A percentile compares a stretch with the other conserved stretches of the same genome.
These are phyloP conservation scores for Arachnopeziza araneosa DNA, from an alignment of 2,329 filamentous ascomycete species.

Conservation along the genomic window DNA sequence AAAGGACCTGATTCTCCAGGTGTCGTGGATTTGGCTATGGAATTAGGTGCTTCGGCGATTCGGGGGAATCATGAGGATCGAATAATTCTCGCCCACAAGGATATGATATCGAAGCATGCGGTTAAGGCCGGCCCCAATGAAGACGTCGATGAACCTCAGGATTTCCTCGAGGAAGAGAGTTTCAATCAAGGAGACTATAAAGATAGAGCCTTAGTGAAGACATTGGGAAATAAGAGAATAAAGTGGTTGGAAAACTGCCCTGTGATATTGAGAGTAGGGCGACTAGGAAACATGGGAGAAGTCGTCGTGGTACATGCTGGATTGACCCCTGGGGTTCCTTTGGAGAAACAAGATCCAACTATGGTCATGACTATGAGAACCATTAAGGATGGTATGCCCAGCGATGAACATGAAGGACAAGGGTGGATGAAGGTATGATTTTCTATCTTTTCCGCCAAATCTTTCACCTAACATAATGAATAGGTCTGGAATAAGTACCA, in stretches of 20 bases:
- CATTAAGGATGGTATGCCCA: conserved; percentile 27
- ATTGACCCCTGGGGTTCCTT: conserved; percentile 66
- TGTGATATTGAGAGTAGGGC: conserved; percentile 70
- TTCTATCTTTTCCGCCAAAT: neutral
- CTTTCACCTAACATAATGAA: neutral
- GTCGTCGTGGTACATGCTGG: conserved; percentile 81
- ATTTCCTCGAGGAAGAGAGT: conserved; percentile 22
- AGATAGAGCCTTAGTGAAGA: conserved; percentile 24
- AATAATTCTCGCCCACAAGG: conserved; percentile 61
- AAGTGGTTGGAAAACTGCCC: conserved; percentile 66
- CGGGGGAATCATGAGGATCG: conserved; percentile 92
- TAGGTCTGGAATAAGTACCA: conserved; percentile 52
- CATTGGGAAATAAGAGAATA: conserved; percentile 47
- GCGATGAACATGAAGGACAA: conserved; percentile 22
- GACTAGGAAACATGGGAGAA: conserved; percentile 52
- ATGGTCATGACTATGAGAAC: conserved; percentile 91
- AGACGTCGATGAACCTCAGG: conserved; percentile 24
- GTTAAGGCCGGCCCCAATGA: conserved; percentile 22
- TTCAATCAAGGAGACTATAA: conserved; percentile 27
- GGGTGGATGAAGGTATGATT: conserved; percentile 28
- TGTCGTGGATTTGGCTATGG: conserved; percentile 70
- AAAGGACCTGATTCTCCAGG: conserved; percentile 81
- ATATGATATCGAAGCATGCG: conserved; percentile 29
- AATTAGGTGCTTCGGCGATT: conserved; percentile 71
- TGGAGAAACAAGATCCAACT: conserved; percentile 68